phyloP scores from a whole-genome alignment of 2,329 filamentous ascomycete genomes.

The Coleophoma crateriformis region DNA sequence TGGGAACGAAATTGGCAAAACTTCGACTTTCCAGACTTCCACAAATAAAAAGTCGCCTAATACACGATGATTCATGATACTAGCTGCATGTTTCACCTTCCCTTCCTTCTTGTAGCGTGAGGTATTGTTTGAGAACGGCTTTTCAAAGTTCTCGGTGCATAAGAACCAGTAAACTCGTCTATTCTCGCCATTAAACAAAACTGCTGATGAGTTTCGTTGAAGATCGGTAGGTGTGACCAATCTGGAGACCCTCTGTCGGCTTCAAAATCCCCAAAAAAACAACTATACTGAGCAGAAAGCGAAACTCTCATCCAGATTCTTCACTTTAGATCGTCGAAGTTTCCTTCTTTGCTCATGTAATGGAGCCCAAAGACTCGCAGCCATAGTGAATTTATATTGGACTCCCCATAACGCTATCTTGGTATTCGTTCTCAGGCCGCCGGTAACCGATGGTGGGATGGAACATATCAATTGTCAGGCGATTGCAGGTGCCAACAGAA shows the following conservation, averaged over 20 bases:
- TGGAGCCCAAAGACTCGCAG: too few relatives aligned
- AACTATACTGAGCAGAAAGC: slow-evolving; percentile 10
- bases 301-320: slow-evolving; percentile 7
- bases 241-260: slow-evolving; percentile 5
- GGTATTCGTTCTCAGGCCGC: too few relatives aligned
- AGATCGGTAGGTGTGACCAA: slow-evolving; percentile 3
- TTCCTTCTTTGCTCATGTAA: background rate
- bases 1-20: background rate
- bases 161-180: slow-evolving; percentile 11
- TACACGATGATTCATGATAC: background rate
- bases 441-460: too few relatives aligned
- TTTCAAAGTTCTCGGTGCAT: slow-evolving; percentile 2
- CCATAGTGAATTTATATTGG: too few relatives aligned
- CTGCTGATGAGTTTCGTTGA: slow-evolving; percentile 7
- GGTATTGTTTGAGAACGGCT: background rate
- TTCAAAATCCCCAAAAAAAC: slow-evolving; percentile 13
- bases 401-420: too few relatives aligned
- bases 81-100: background rate
- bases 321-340: slow-evolving; percentile 2
- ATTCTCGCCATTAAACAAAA: slow-evolving; percentile 8
- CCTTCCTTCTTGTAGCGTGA: background rate
- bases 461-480: too few relatives aligned
- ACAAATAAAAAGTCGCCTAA: background rate
- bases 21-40: background rate
- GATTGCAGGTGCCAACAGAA: too few relatives aligned